These are phyloP conservation scores for Euptelea pleiosperma DNA, from an alignment of 164 flowering plant genomes.

Conservation along the genomic window DNA sequence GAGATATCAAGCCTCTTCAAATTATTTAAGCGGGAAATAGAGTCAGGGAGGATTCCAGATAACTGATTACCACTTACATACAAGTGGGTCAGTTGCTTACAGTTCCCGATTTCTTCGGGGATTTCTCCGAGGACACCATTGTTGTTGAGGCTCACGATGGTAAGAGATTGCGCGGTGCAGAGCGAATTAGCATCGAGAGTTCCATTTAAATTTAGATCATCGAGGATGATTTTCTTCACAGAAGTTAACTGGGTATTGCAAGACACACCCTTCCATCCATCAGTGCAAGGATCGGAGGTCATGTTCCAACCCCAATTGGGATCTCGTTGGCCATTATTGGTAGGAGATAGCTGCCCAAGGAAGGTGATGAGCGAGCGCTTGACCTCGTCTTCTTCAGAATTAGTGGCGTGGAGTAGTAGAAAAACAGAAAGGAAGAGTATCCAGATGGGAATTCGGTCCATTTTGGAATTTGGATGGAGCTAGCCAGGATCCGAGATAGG, in stretches of 20 bases:
- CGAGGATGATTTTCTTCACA: slow-evolving; percentile 27
- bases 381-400: slow-evolving; percentile 25
- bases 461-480: too few relatives aligned
- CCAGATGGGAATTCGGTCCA: slow-evolving; percentile 30
- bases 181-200: slow-evolving; percentile 28
- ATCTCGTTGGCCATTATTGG: slow-evolving; percentile 6
- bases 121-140: slow-evolving; percentile 36
- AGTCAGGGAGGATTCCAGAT: slow-evolving; percentile 35
- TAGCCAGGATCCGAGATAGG: slow-evolving; percentile 1
- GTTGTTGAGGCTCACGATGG: slow-evolving; percentile 29
- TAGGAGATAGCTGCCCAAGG: slow-evolving; percentile 23
- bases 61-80: slow-evolving; percentile 31
- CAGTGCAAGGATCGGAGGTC: slow-evolving; percentile 41
- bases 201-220: slow-evolving; percentile 29
- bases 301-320: slow-evolving; percentile 34
- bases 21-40: slow-evolving; percentile 25
- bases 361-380: slow-evolving; percentile 30
- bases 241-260: slow-evolving; percentile 13
- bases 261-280: slow-evolving; percentile 31
- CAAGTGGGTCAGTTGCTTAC: slow-evolving; percentile 42
- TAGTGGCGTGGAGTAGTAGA: slow-evolving; percentile 22
- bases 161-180: slow-evolving; percentile 30
- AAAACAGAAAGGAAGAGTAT: slow-evolving; percentile 25
- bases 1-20: slow-evolving; percentile 41
- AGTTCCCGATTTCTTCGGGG: slow-evolving; percentile 30